phyloP scores from a whole-genome alignment of 345 rosid species.

The Balakata baccata region DNA sequence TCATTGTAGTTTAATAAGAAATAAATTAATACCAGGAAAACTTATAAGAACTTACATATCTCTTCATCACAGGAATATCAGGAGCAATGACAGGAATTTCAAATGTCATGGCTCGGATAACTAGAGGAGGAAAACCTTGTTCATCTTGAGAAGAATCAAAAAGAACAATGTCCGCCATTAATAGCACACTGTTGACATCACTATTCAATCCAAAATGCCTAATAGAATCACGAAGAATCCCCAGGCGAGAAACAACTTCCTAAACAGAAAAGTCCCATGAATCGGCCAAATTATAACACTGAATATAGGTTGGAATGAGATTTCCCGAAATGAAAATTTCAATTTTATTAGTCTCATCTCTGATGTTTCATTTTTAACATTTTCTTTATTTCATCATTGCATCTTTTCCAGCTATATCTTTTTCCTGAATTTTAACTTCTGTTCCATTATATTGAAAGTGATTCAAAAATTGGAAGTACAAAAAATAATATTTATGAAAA shows the following conservation, averaged over 20 bases:
- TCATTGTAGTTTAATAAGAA: constrained; percentile 7
- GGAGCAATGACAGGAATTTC: constrained; percentile 72
- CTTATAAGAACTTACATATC: constrained; percentile 52
- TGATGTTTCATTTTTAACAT: not conserved
- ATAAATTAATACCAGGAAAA: constrained; percentile 13
- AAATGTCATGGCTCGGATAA: constrained; percentile 88
- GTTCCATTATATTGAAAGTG: not conserved
- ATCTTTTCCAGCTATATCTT: not conserved
- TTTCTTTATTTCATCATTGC: not conserved
- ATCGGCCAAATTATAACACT: not conserved
- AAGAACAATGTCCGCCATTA: constrained; percentile 83
- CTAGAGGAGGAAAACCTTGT: constrained; percentile 77
- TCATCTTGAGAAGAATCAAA: constrained; percentile 94
- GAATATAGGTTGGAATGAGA: not conserved
- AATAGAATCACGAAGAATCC: constrained; percentile 64
- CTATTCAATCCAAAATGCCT: constrained; percentile 69
- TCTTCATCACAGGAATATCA: constrained; percentile 68
- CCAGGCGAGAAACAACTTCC: constrained; percentile 77
- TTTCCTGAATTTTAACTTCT: not conserved
- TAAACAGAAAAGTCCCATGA: constrained; percentile 25
- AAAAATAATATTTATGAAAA: not conserved
- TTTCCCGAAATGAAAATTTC: not conserved
- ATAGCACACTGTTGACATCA: constrained; percentile 62
- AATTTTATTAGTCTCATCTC: not conserved
- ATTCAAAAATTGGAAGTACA: not conserved